Conservation (phyloP, 1,284 basidiomycete genomes). For the Pyrrhoderma noxium region DNA sequence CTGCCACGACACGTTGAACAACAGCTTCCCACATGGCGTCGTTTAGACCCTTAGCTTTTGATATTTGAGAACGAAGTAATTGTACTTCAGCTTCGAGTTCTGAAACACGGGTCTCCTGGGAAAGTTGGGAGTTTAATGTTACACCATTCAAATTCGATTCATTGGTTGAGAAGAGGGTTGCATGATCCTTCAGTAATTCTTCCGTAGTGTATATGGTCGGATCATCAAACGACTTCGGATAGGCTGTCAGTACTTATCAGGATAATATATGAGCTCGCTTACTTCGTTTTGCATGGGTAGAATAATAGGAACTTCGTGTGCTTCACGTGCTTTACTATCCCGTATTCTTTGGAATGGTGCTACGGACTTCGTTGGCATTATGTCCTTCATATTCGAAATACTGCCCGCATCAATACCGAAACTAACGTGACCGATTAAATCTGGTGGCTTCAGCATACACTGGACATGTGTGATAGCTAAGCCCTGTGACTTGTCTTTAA, state of each 20-base stretch:
- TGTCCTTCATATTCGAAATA: slow-evolving; percentile 42
- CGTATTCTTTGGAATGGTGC: slow-evolving; percentile 64
- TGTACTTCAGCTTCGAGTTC: slow-evolving; percentile 69
- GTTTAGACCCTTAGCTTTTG: slow-evolving; percentile 78
- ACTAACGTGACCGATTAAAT: slow-evolving; percentile 72
- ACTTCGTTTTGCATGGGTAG: slow-evolving; percentile 37
- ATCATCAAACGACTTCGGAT: slow-evolving; percentile 8
- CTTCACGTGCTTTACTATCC: slow-evolving; percentile 56
- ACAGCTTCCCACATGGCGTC: slow-evolving; percentile 87
- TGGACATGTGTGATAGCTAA: slow-evolving; percentile 66
- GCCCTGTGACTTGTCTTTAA: slow-evolving; percentile 46
- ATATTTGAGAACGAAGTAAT: slow-evolving; percentile 57
- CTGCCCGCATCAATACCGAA: slow-evolving; percentile 42
- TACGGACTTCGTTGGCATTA: slow-evolving; percentile 58
- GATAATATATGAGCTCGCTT: slow-evolving; percentile 26
- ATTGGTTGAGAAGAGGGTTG: slow-evolving; percentile 45
- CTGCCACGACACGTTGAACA: slow-evolving; percentile 49
- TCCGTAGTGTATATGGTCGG: slow-evolving; percentile 35
- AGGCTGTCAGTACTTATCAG: no score
- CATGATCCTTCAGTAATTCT: slow-evolving; percentile 55
- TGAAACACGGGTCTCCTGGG: slow-evolving; percentile 48
- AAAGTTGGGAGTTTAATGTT: slow-evolving; percentile 26
- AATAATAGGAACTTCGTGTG: slow-evolving; percentile 59
- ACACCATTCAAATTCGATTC: not conserved
- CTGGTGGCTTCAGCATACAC: slow-evolving; percentile 76